phyloP scores from a whole-genome alignment of 2,329 filamentous ascomycete genomes.

The Nemania bipapillata region DNA sequence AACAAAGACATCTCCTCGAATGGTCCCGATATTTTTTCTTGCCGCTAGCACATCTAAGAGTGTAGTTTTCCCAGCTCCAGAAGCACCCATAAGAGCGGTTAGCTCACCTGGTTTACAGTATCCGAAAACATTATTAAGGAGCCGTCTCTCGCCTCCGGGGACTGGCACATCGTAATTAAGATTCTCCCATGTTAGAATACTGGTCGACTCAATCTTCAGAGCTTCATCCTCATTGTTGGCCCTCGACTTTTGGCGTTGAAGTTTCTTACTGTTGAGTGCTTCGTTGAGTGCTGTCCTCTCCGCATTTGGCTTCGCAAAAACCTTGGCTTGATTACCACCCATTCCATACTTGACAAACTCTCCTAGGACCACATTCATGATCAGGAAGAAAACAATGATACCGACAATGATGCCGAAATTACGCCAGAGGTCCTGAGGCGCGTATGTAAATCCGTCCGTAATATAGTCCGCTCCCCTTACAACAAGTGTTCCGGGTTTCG shows the following conservation, averaged over 20 bases:
- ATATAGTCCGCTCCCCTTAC: conserved; percentile 78
- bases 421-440: conserved; percentile 76
- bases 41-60: conserved; percentile 78
- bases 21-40: conserved; percentile 71
- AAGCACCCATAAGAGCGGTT: conserved; percentile 83
- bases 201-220: conserved; percentile 68
- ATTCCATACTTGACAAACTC: conserved; percentile 82
- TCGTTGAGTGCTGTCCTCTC: conserved; percentile 74
- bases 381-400: conserved; percentile 79
- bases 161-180: conserved; percentile 80
- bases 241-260: conserved; percentile 63
- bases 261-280: conserved; percentile 68
- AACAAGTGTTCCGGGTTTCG: conserved; percentile 69
- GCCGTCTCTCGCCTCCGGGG: conserved; percentile 64
- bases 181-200: conserved; percentile 85
- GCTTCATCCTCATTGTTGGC: conserved; percentile 59
- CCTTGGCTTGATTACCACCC: conserved; percentile 81
- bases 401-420: conserved; percentile 84
- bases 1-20: conserved; percentile 66
- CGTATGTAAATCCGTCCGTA: conserved; percentile 73
- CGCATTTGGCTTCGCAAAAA: conserved; percentile 76
- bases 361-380: conserved; percentile 79
- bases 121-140: conserved; percentile 68
- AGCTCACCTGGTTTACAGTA: conserved; percentile 81
- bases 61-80: conserved; percentile 88